These are phyloP conservation scores for Trichosporon sp. DNA, from an alignment of 1,284 basidiomycete species.

Conservation along the genomic window DNA sequence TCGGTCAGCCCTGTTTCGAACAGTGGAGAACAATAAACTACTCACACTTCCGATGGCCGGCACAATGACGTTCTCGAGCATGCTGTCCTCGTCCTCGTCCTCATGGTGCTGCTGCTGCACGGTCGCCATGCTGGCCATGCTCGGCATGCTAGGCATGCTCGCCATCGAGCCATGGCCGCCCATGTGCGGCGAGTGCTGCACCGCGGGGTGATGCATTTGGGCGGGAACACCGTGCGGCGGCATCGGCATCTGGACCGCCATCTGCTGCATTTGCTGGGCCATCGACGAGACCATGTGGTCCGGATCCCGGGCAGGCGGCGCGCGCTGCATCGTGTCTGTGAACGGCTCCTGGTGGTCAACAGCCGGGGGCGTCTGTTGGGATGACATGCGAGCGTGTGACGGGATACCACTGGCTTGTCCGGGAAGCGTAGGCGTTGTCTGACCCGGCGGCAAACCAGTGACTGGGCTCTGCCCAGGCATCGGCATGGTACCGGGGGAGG, in stretches of 20 bases:
- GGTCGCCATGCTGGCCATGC: constrained; percentile 33
- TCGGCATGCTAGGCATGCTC: constrained; percentile 14
- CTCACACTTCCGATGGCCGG: constrained; percentile 88
- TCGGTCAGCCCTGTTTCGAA: constrained; percentile 1
- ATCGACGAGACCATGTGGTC: constrained; percentile 28
- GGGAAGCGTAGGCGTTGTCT: constrained; percentile 9
- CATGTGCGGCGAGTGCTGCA: constrained; percentile 60
- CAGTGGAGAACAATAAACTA: constrained; percentile 30
- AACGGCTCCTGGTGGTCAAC: constrained; percentile 26
- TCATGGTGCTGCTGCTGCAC: constrained; percentile 47
- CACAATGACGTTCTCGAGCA: constrained; percentile 91
- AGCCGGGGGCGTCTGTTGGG: neutral
- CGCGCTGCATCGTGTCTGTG: constrained; percentile 39
- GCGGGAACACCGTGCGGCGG: constrained; percentile 16
- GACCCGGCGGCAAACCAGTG: neutral
- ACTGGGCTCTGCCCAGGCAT: constrained; percentile 16
- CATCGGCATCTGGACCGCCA: constrained; percentile 25
- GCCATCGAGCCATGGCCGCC: constrained; percentile 33
- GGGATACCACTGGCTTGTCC: neutral
- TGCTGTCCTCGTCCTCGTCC: constrained; percentile 75
- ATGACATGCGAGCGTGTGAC: constrained; percentile 3
- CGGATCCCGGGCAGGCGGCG: constrained; percentile 24
- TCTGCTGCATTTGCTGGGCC: constrained; percentile 29
- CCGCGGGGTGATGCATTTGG: constrained; percentile 60
- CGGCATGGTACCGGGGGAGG: constrained; percentile 19